These are phyloP conservation scores for Aureobasidium leucospermi DNA, from an alignment of 2,329 filamentous ascomycete genomes.

Conservation along the genomic window DNA sequence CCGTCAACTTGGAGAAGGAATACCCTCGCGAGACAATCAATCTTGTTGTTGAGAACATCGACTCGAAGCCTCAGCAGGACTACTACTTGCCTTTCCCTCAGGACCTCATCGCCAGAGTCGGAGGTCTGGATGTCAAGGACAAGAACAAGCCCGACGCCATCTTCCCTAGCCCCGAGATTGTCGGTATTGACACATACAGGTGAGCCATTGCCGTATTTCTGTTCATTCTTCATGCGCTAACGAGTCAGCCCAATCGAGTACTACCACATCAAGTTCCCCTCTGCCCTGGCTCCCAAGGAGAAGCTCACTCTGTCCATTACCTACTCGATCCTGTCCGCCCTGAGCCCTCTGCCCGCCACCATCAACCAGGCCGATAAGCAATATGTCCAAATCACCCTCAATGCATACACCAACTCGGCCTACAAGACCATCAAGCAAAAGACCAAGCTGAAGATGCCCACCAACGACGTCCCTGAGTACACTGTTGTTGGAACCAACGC, in stretches of 20 bases:
- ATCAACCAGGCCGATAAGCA: conserved; percentile 84
- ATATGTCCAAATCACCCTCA: conserved; percentile 79
- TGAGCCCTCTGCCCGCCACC: conserved; percentile 69
- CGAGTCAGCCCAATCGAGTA: conserved; percentile 49
- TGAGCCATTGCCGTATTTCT: conserved; percentile 19
- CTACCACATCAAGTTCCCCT: conserved; percentile 73
- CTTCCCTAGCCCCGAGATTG: conserved; percentile 59
- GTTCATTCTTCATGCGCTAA: neutral
- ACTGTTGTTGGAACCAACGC: conserved; percentile 55
- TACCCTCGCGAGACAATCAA: conserved; percentile 88
- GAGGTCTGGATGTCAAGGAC: conserved; percentile 84
- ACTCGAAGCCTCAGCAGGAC: conserved; percentile 68
- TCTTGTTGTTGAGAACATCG: conserved; percentile 86
- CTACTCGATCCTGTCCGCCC: conserved; percentile 72
- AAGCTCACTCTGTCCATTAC: conserved; percentile 84
- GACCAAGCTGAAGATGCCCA: conserved; percentile 88
- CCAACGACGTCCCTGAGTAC: conserved; percentile 72
- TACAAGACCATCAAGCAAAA: conserved; percentile 90
- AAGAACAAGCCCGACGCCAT: conserved; percentile 67
- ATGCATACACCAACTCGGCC: conserved; percentile 72
- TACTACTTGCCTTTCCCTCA: conserved; percentile 87
- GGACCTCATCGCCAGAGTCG: conserved; percentile 66
- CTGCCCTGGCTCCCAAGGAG: conserved; percentile 64
- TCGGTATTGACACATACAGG: conserved; percentile 53
- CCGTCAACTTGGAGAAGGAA: conserved; percentile 86